A percentile compares a stretch with the other conserved stretches of the same genome.
Conservation (phyloP, 2,329 filamentous ascomycete species). For the Cercospora beticola region DNA sequence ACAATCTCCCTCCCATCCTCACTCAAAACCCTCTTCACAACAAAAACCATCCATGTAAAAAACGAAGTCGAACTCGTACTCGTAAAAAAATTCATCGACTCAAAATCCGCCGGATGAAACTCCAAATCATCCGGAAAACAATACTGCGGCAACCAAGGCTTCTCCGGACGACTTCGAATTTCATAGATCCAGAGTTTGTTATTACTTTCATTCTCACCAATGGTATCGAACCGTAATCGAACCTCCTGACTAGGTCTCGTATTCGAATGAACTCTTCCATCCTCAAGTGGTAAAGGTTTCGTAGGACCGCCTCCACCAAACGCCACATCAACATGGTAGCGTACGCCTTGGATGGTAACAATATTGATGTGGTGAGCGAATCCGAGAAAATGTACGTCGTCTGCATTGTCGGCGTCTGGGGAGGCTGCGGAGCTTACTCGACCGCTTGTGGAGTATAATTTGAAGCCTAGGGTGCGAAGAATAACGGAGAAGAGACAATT, state of each 20-base stretch:
- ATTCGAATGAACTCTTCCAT: constrained; percentile 38
- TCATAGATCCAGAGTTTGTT: constrained; percentile 48
- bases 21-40: constrained; percentile 54
- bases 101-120: constrained; percentile 61
- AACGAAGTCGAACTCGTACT: constrained; percentile 51
- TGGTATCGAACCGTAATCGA: constrained; percentile 23
- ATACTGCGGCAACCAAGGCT: constrained; percentile 60
- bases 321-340: constrained; percentile 61
- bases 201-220: constrained; percentile 18
- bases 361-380: constrained; percentile 47
- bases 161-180: constrained; percentile 23
- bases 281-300: constrained; percentile 56
- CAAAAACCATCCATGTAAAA: constrained; percentile 56
- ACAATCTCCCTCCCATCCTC: constrained; percentile 38
- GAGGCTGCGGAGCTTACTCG: constrained; percentile 37
- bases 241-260: constrained; percentile 15
- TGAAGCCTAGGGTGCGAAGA: constrained; percentile 53
- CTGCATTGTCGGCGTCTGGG: constrained; percentile 24
- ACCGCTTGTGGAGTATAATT: constrained; percentile 42
- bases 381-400: constrained; percentile 16
- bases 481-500: constrained; percentile 54
- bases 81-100: constrained; percentile 58
- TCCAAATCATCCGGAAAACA: constrained; percentile 62
- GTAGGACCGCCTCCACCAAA: constrained; percentile 65
- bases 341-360: constrained; percentile 48